Evolutionary conservation across 805 yeast species (phyloP).

Genomic region (Suhomyces canberraensis): DNA sequence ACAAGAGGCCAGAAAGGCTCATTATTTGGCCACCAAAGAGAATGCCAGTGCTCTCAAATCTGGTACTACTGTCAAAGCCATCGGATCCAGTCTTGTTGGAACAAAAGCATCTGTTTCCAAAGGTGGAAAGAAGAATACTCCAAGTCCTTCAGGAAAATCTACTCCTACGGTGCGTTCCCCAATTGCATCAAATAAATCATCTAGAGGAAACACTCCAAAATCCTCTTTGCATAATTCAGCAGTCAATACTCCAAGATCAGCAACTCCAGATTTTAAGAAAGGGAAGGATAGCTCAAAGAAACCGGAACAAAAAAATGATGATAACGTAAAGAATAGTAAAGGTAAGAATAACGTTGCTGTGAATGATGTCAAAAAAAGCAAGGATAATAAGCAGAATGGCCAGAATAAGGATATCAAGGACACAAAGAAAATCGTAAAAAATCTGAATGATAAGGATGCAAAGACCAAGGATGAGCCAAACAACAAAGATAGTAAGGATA

Average conservation of each 20-base stretch:
- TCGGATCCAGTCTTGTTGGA: slow-evolving; percentile 27
- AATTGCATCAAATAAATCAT: neutral
- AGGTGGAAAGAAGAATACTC: neutral
- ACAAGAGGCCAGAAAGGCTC: slow-evolving; percentile 36
- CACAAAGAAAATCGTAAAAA: neutral
- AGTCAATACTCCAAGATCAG: slow-evolving; percentile 6
- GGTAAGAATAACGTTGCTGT: no score
- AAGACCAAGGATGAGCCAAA: neutral
- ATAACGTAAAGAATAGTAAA: neutral
- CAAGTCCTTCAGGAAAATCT: slow-evolving; percentile 1
- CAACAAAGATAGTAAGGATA: neutral
- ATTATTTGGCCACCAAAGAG: slow-evolving; percentile 32
- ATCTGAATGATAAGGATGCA: neutral
- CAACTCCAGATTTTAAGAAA: neutral
- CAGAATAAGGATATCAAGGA: neutral
- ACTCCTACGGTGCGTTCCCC: slow-evolving; percentile 1
- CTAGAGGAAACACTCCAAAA: neutral
- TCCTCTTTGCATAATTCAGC: slow-evolving; percentile 1
- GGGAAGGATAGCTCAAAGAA: neutral
- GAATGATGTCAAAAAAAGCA: neutral
- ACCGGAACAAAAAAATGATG: no score
- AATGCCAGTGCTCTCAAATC: slow-evolving; percentile 31
- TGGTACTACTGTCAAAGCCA: slow-evolving; percentile 38
- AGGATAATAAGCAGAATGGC: neutral
- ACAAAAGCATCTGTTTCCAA: slow-evolving; percentile 3